Evolutionary conservation across 1,139 yeast genomes (phyloP).

Genomic region (Pichia sp.): DNA sequence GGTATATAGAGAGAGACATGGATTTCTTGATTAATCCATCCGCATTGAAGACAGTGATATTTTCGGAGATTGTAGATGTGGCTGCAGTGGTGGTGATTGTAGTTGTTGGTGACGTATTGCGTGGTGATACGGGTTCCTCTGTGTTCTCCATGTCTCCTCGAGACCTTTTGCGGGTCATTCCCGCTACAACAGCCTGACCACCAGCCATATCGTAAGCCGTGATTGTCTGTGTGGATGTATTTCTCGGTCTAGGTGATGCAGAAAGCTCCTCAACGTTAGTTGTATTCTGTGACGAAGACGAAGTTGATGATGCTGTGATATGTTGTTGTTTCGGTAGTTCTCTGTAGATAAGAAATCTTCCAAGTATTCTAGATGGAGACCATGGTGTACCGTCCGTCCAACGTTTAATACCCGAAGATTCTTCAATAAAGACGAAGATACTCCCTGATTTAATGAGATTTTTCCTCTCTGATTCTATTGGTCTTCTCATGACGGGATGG

Average conservation of each 20-base stretch:
- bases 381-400: slow-evolving; percentile 95
- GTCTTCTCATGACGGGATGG: slow-evolving; percentile 67
- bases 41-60: slow-evolving; percentile 54
- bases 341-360: slow-evolving; percentile 75
- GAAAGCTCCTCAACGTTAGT: neutral
- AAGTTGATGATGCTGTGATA: no score
- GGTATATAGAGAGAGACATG: slow-evolving; percentile 44
- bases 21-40: slow-evolving; percentile 82
- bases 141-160: neutral
- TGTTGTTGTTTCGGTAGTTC: slow-evolving; percentile 69
- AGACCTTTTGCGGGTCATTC: slow-evolving; percentile 25
- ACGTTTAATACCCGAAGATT: slow-evolving; percentile 73
- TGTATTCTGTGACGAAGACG: no score
- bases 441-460: slow-evolving; percentile 67
- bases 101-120: slow-evolving; percentile 1
- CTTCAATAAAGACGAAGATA: slow-evolving; percentile 80
- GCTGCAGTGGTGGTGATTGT: neutral
- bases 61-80: neutral
- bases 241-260: neutral
- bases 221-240: neutral
- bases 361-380: slow-evolving; percentile 85
- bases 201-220: slow-evolving; percentile 18
- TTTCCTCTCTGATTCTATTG: slow-evolving; percentile 71
- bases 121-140: neutral
- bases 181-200: slow-evolving; percentile 8